A percentile compares a stretch with the other conserved stretches of the same genome.
Conservation (phyloP, 1,139 yeast species). For the Kluyveromyces sp. region DNA sequence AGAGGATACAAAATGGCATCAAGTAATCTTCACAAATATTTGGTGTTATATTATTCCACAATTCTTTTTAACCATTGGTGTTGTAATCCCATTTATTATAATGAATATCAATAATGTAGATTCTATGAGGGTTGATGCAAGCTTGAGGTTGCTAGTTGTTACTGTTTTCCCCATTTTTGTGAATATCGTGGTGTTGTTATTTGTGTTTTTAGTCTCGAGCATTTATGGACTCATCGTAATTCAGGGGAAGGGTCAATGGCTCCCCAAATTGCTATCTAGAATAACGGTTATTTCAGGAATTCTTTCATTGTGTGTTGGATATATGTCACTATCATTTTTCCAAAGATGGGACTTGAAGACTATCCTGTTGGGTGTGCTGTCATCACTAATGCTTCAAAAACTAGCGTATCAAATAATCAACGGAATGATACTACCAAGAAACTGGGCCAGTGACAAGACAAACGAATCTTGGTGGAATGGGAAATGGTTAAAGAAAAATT, state of each 20-base stretch:
- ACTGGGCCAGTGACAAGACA: constrained; percentile 36
- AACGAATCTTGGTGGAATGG: constrained; percentile 68
- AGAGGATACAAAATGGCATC: neutral
- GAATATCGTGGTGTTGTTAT: constrained; percentile 36
- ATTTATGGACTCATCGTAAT: constrained; percentile 40
- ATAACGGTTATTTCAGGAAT: constrained; percentile 39
- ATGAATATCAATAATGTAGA: constrained; percentile 1
- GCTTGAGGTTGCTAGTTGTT: neutral
- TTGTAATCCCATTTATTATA: constrained; percentile 1
- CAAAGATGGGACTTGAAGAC: constrained; percentile 49
- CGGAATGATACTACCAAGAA: neutral
- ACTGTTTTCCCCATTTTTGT: constrained; percentile 12
- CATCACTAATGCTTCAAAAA: constrained; percentile 2
- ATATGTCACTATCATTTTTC: constrained; percentile 44
- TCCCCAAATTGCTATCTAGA: constrained; percentile 40
- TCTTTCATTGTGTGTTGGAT: constrained; percentile 37
- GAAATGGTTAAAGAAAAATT: constrained; percentile 47
- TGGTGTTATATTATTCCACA: constrained; percentile 5
- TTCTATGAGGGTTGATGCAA: neutral
- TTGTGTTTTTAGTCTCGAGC: constrained; percentile 37
- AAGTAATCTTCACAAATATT: neutral
- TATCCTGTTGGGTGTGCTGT: neutral
- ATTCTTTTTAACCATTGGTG: neutral
- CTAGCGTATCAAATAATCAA: neutral
- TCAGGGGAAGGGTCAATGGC: constrained; percentile 33